Evolutionary conservation across 148 eudicot species (phyloP).

Genomic region (Rhododendron griersonianum): DNA sequence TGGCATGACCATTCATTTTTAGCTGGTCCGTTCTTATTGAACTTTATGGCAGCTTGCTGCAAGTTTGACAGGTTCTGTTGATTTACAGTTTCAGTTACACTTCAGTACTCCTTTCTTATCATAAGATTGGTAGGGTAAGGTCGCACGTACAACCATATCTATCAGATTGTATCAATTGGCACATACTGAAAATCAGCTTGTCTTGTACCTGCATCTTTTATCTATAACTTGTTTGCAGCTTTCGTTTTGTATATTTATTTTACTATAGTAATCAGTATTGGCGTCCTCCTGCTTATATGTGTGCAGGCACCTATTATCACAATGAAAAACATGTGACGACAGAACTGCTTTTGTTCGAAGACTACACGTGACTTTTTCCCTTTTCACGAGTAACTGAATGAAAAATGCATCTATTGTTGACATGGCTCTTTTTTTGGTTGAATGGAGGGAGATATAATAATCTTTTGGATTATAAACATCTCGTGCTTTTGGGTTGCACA

Average conservation of each 20-base stretch:
- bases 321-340: neutral
- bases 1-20: neutral
- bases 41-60: no score
- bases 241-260: neutral
- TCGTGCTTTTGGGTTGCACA: neutral
- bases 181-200: neutral
- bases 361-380: neutral
- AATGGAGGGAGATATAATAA: neutral
- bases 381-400: neutral
- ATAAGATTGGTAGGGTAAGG: neutral
- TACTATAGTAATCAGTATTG: neutral
- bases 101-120: neutral
- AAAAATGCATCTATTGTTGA: neutral
- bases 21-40: neutral
- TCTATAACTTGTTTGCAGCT: neutral
- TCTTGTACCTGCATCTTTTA: neutral
- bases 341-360: neutral
- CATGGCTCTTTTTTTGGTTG: neutral
- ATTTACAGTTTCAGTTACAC: neutral
- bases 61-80: neutral
- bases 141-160: neutral
- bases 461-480: no score
- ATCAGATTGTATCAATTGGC: neutral
- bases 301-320: neutral
- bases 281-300: neutral